phyloP scores from a whole-genome alignment of 1,284 basidiomycete species.

The Vanrija humicola region DNA sequence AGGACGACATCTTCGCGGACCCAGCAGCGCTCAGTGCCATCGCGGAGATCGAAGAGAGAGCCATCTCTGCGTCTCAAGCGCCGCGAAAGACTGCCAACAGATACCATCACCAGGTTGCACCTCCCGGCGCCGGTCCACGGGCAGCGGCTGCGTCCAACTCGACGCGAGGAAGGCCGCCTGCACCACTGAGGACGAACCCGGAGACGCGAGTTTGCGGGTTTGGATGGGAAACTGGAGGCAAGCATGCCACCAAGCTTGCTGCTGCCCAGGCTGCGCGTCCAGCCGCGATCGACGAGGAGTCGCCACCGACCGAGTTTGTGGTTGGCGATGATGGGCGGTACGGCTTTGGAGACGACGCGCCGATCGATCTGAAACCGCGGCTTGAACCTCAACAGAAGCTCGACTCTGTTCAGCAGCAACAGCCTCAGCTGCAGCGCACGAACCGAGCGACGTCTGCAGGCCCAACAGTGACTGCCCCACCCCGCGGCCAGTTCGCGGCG shows the following conservation, averaged over 20 bases:
- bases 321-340: slow-evolving; percentile 32
- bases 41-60: slow-evolving; percentile 28
- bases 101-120: slow-evolving; percentile 29
- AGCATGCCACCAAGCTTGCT: slow-evolving; percentile 4
- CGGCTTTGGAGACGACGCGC: slow-evolving; percentile 21
- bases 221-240: slow-evolving; percentile 40
- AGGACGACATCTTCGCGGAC: slow-evolving; percentile 32
- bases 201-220: slow-evolving; percentile 27
- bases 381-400: slow-evolving; percentile 17
- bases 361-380: slow-evolving; percentile 22
- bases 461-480: slow-evolving; percentile 5
- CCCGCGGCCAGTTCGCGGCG: slow-evolving; percentile 9
- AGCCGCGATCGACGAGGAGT: slow-evolving; percentile 8
- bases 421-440: not conserved
- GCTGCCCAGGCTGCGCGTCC: not conserved
- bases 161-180: slow-evolving; percentile 16
- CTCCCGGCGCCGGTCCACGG: slow-evolving; percentile 14
- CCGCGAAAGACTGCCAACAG: slow-evolving; percentile 15
- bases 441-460: not conserved
- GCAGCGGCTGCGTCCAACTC: not conserved
- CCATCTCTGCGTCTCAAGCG: slow-evolving; percentile 19
- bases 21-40: slow-evolving; percentile 28
- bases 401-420: slow-evolving; percentile 2
- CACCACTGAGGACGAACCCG: slow-evolving; percentile 40
- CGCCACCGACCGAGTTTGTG: slow-evolving; percentile 19